Evolutionary conservation across 805 yeast genomes (phyloP).

Genomic region (Candida easanensis): DNA sequence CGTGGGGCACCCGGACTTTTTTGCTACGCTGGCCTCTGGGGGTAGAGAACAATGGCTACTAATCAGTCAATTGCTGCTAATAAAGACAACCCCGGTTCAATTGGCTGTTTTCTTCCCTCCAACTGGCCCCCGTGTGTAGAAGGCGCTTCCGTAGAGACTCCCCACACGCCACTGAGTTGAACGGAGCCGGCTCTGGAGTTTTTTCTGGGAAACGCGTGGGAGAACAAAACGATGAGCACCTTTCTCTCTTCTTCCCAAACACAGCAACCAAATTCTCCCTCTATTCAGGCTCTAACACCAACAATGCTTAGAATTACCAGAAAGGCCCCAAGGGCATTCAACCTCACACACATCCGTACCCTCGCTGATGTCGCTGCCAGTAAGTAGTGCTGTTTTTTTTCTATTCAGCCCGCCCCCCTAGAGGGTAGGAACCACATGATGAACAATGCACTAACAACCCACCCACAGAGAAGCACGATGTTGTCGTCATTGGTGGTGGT

Average conservation of each 20-base stretch:
- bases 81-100: no score
- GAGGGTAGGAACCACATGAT: neutral
- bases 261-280: no score
- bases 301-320: slow-evolving; percentile 22
- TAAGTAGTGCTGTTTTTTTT: slow-evolving; percentile 4
- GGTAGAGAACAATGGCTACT: no score
- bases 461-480: slow-evolving; percentile 60
- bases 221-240: slow-evolving; percentile 5
- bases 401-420: neutral
- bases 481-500: slow-evolving; percentile 97
- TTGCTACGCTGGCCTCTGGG: no score
- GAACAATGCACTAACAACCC: slow-evolving; percentile 2
- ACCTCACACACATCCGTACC: slow-evolving; percentile 18
- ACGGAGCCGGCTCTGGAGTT: no score
- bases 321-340: slow-evolving; percentile 15
- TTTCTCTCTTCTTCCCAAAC: neutral
- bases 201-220: neutral
- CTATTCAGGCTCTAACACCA: no score
- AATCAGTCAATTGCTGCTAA: no score
- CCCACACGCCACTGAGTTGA: no score
- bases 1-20: neutral
- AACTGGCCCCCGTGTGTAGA: no score
- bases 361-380: slow-evolving; percentile 24
- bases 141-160: no score
- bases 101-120: no score